These are phyloP conservation scores for Isabelozyma gotoi DNA, from an alignment of 805 yeast genomes.

Conservation along the genomic window DNA sequence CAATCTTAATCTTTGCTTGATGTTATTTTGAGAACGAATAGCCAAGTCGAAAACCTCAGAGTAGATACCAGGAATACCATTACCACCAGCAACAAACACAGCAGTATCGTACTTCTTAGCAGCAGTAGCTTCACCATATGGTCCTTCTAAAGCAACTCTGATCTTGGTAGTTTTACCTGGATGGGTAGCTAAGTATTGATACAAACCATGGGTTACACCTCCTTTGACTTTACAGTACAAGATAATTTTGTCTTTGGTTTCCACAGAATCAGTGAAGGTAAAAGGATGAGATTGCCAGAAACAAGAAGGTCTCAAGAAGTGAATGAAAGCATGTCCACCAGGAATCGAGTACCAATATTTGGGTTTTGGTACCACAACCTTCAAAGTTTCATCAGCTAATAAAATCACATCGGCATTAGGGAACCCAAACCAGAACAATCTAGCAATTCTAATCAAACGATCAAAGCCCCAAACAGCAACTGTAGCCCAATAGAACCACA, in stretches of 20 bases:
- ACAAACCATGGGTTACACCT: constrained; percentile 35
- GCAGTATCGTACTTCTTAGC: constrained; percentile 51
- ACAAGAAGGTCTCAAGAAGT: constrained; percentile 30
- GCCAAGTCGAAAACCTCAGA: constrained; percentile 37
- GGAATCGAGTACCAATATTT: constrained; percentile 35
- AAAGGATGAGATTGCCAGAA: constrained; percentile 48
- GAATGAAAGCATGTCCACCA: constrained; percentile 42
- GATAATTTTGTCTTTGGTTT: constrained; percentile 17
- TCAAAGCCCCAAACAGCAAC: constrained; percentile 39
- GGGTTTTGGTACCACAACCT: constrained; percentile 36
- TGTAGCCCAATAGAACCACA: constrained; percentile 27
- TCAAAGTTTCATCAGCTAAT: constrained; percentile 35
- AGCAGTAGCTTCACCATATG: constrained; percentile 60
- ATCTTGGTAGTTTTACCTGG: constrained; percentile 29
- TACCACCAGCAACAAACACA: constrained; percentile 69
- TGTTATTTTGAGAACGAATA: constrained; percentile 15
- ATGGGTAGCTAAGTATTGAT: constrained; percentile 19
- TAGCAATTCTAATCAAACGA: constrained; percentile 24
- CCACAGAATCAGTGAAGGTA: constrained; percentile 29
- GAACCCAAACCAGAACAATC: constrained; percentile 33
- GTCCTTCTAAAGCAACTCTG: constrained; percentile 58
- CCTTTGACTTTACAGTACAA: constrained; percentile 37
- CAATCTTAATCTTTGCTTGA: constrained; percentile 35
- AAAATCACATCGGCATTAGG: constrained; percentile 31
- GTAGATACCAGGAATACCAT: constrained; percentile 63